Evolutionary conservation across 805 yeast species (phyloP), one percentile per base, ranked within the genome.

Genomic region (Wickerhamomyces tratensis): DNA sequence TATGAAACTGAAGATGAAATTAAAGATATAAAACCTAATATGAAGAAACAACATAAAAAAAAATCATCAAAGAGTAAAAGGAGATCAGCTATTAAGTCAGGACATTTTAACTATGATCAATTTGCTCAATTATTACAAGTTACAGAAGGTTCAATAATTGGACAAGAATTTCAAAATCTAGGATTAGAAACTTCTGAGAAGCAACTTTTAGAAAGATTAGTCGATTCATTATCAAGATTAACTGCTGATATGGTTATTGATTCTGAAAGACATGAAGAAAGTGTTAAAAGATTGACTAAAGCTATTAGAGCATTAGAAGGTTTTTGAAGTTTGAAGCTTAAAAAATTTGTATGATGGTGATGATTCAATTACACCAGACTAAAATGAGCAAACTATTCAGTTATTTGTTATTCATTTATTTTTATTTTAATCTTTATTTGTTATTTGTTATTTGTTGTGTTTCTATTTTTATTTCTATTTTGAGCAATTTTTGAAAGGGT

Each of bases 181-280:
- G 84, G 82, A 35, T 69, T 88, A 49, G 88, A 91, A 9, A 63
- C 72, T 0, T 82, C 81, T 45, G 96, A 88, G 54, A 82, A 84
- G 50, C 81, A 77, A 52, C 68, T 89, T 36, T 68, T 91, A 37
- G 97, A 91, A 55, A 79, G 86, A 60, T 77, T 91, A 39, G 84
- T 91, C 4, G 95, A 88, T 54, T 80, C 94, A 2, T 67, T 91
- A 39, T 81, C 93, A 35, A 72, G 93, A 52, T 71, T 93, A 45
- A 87, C 95, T 4, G 86, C 89, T 41, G 96, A 88, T 56, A 87
- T 93, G 86, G 83, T 88, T 42, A 58, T 86, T 43, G 96, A 91
- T 59, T 86, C 86, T 29, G 77, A 76, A 29, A 76, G 93, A 53
- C 81, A 83, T 44, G 80, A 79, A 13, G 87, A 86, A 46, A 95